Evolutionary conservation across 371 early-diverging fungal genomes (phyloP), one percentile per base, ranked within the genome.

Genomic region (Mucor irregularis): DNA sequence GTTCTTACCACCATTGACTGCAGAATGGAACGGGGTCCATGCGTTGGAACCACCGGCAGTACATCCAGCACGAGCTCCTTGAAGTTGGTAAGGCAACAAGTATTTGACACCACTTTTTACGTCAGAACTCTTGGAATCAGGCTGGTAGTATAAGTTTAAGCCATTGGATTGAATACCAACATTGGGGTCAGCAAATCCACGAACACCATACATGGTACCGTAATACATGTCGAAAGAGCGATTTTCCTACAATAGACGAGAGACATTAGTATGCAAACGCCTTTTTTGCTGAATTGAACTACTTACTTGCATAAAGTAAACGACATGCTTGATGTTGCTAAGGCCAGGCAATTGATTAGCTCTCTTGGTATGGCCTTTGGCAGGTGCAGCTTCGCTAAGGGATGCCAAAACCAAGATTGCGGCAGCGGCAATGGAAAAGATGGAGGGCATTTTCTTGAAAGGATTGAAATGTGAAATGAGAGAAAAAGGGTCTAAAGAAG

Each of bases 291-390:
- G n/a, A n/a, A n/a, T n/a, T n/a, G 11, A n/a, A 19, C 25, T 7
- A 7, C 33, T 38, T 49, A 58, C 65, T 51, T 65, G 65, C 65
- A 65, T 65, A 28, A 65, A 65, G 31, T 65, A 65, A 19, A 65
- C 65, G 29, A 65, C 33, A 29, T 65, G 61, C 39, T 65, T 55
- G 28, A 65, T 65, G 21, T 65, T 65, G 28, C 56, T 50, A n/a
- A 65, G 40, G 17, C 65, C 65, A 33, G 61, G 11, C 22, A 46
- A 11, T 16, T 35, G 38, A 10, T 21, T 40, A 16, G 40, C 40
- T 7, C 24, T 11, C 13, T 40, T 22, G 13, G 19, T 14, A 8
- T 38, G 38, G 19, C 22, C 19, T n/a, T n/a, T n/a, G 13, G 40
- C 10, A 40, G 40, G 40, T 11, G 40, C 40, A 40, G 40, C 40